Conservation (phyloP, 164 flowering plant genomes). For the Piper longum region DNA sequence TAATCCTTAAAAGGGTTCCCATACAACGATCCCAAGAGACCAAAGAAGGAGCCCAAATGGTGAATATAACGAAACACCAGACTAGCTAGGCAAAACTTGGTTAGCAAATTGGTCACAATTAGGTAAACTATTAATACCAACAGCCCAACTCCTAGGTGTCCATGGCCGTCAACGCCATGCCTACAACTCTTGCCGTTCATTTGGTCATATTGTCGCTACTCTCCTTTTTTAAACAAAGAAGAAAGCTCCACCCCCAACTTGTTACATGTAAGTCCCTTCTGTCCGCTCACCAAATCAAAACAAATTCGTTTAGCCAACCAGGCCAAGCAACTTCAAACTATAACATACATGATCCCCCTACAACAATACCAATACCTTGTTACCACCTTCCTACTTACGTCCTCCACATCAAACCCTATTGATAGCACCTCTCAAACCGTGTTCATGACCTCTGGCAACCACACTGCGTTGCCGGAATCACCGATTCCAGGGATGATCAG, state of each 20-base stretch:
- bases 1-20: too few species aligned
- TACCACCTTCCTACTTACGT: background rate
- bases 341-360: background rate
- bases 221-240: too few species aligned
- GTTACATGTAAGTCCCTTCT: background rate
- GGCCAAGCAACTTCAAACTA: slow-evolving; percentile 3
- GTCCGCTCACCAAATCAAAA: slow-evolving; percentile 10
- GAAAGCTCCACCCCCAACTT: background rate
- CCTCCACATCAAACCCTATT: too few species aligned
- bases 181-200: background rate
- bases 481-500: background rate
- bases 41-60: too few species aligned
- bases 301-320: slow-evolving; percentile 1
- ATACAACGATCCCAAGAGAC: too few species aligned
- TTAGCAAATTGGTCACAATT: background rate
- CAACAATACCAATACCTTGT: background rate
- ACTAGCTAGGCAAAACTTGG: too few species aligned
- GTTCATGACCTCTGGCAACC: background rate
- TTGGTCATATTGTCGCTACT: too few species aligned
- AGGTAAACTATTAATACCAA: slow-evolving; percentile 8
- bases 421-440: background rate
- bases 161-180: background rate
- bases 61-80: too few species aligned
- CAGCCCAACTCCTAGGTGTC: background rate
- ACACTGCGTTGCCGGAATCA: background rate